Conservation (phyloP, 805 yeast species). For the Hanseniaspora thailandica region DNA sequence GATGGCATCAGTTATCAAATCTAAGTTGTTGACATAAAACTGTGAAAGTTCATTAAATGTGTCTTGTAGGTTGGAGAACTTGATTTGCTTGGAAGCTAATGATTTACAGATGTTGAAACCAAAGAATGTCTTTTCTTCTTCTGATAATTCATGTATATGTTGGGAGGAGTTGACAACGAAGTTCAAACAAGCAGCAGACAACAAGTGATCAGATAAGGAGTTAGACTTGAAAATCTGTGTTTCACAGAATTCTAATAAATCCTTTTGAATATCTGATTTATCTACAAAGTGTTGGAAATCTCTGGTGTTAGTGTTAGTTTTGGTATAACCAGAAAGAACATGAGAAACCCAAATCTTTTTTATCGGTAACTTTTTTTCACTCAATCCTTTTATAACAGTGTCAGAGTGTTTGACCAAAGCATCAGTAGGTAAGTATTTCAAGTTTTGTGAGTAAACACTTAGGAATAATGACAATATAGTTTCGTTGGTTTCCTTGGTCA, state of each 20-base stretch:
- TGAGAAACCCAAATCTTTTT: slow-evolving; percentile 57
- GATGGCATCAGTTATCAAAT: slow-evolving; percentile 34
- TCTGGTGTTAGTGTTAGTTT: background rate
- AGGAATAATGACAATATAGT: slow-evolving; percentile 40
- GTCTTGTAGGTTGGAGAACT: slow-evolving; percentile 28
- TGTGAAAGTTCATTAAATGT: slow-evolving; percentile 28
- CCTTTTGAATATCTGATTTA: slow-evolving; percentile 17
- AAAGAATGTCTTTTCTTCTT: slow-evolving; percentile 19
- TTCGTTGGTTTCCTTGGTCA: slow-evolving; percentile 70
- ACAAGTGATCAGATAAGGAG: slow-evolving; percentile 34
- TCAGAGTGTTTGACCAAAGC: slow-evolving; percentile 23
- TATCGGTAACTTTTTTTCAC: slow-evolving; percentile 50
- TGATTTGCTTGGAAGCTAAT: slow-evolving; percentile 33
- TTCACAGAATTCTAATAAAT: slow-evolving; percentile 24
- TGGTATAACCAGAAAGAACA: slow-evolving; percentile 23
- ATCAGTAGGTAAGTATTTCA: slow-evolving; percentile 26
- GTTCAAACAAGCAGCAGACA: slow-evolving; percentile 21
- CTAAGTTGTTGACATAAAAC: slow-evolving; percentile 31
- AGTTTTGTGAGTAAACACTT: slow-evolving; percentile 38
- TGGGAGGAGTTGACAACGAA: slow-evolving; percentile 6
- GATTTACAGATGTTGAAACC: slow-evolving; percentile 44
- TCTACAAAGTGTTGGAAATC: background rate
- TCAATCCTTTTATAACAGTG: slow-evolving; percentile 45
- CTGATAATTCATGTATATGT: background rate
- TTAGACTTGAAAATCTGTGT: slow-evolving; percentile 18